A percentile compares a stretch with the other conserved stretches of the same genome.
phyloP scores from a whole-genome alignment of 495 filamentous ascomycete species.

The Alectoria sarmentosa region DNA sequence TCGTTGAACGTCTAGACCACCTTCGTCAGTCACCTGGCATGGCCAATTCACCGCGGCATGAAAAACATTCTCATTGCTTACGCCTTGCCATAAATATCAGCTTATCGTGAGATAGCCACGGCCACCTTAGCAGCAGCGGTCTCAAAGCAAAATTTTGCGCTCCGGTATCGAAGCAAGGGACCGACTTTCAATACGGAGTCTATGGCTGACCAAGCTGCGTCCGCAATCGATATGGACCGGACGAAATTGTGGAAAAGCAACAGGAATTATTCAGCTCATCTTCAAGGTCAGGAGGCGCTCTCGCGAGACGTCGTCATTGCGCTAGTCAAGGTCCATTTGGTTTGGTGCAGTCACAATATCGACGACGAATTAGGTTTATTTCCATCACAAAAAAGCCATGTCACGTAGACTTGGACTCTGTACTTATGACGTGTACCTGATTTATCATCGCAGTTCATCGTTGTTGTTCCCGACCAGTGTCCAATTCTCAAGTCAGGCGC shows the following conservation, averaged over 20 bases:
- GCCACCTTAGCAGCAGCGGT: slow-evolving; percentile 7
- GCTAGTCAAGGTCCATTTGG: slow-evolving; percentile 13
- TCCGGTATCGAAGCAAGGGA: not conserved
- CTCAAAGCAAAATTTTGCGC: not conserved
- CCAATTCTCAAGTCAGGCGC: no score
- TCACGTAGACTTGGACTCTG: no score
- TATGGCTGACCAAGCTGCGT: slow-evolving; percentile 15
- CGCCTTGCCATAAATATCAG: slow-evolving; percentile 8
- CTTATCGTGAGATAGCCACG: slow-evolving; percentile 6
- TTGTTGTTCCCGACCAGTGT: no score
- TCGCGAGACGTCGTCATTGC: slow-evolving; percentile 5
- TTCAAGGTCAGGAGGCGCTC: not conserved
- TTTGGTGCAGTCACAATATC: slow-evolving; percentile 17
- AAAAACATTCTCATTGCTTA: slow-evolving; percentile 15
- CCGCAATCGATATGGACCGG: slow-evolving; percentile 6
- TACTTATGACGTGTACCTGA: no score
- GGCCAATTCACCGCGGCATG: slow-evolving; percentile 8
- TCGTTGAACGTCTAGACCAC: slow-evolving; percentile 14
- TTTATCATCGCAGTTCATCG: no score
- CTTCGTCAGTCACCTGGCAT: slow-evolving; percentile 9
- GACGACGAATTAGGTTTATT: slow-evolving; percentile 1
- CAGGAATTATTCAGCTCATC: not conserved
- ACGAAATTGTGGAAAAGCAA: slow-evolving; percentile 2
- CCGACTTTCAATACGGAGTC: not conserved
- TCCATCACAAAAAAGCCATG: no score